These are phyloP conservation scores for Pseudocercospora eumusae DNA, from an alignment of 2,329 filamentous ascomycete species.

Conservation along the genomic window DNA sequence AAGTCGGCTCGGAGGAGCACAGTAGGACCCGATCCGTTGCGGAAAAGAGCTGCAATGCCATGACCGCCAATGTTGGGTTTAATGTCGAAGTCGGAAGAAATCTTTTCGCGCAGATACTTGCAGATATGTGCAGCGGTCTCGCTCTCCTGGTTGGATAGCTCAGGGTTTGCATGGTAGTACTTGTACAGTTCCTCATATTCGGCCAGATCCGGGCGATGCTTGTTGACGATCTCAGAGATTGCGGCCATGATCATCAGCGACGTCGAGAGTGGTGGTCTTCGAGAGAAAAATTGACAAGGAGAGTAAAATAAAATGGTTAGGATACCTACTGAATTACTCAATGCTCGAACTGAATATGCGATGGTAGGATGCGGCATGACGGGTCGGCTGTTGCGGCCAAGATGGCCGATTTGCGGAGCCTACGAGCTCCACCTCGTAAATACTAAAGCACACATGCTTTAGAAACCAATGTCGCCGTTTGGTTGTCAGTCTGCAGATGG, in stretches of 20 bases:
- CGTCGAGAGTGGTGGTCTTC: constrained; percentile 1
- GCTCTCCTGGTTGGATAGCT: constrained; percentile 60
- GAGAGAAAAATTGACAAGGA: neutral
- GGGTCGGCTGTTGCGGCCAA: neutral
- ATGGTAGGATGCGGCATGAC: neutral
- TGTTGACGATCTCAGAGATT: constrained; percentile 32
- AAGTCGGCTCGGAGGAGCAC: constrained; percentile 64
- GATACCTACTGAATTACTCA: constrained; percentile 17
- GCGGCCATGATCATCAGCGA: constrained; percentile 21
- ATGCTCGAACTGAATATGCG: constrained; percentile 1
- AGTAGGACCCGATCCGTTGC: constrained; percentile 57
- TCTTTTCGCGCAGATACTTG: constrained; percentile 41
- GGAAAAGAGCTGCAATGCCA: constrained; percentile 58
- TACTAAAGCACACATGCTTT: neutral
- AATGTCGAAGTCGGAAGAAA: constrained; percentile 47
- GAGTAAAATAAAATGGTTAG: constrained; percentile 7
- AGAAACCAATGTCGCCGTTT: neutral
- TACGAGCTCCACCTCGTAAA: neutral
- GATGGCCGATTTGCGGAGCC: constrained; percentile 1
- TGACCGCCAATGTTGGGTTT: constrained; percentile 58
- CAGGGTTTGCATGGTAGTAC: constrained; percentile 60
- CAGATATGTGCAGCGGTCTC: constrained; percentile 54
- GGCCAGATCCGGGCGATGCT: constrained; percentile 45
- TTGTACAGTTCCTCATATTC: constrained; percentile 60
- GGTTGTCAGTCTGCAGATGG: neutral